Evolutionary conservation across 352 stramenopile species (phyloP).

Genomic region (Phytophthora cryptogea): DNA sequence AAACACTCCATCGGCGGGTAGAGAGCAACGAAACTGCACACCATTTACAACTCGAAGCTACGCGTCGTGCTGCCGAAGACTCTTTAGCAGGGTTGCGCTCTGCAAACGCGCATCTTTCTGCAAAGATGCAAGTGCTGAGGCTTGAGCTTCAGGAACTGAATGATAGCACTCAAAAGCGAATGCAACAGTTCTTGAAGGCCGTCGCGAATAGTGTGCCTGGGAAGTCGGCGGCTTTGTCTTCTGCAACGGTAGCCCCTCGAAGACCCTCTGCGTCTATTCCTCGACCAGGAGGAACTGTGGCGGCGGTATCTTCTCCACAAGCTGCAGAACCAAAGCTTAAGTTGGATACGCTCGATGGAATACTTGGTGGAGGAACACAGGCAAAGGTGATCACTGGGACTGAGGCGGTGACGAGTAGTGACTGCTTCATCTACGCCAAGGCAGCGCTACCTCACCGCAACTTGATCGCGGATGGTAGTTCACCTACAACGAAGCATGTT

Average conservation of each 20-base stretch:
- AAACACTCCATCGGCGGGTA: conserved; percentile 25
- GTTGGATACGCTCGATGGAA: conserved; percentile 1
- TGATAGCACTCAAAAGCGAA: conserved; percentile 31
- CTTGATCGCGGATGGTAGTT: neutral
- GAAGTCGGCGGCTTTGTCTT: conserved; percentile 6
- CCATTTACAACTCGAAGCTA: conserved; percentile 29
- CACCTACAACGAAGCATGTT: conserved; percentile 15
- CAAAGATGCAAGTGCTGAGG: conserved; percentile 51
- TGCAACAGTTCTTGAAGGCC: conserved; percentile 39
- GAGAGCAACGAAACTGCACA: conserved; percentile 34
- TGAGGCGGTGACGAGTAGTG: conserved; percentile 14
- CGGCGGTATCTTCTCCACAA: neutral
- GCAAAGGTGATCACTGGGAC: conserved; percentile 24
- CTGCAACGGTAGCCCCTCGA: conserved; percentile 6
- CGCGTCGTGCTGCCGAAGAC: conserved; percentile 21
- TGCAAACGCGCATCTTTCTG: conserved; percentile 36
- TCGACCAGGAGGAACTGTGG: conserved; percentile 7
- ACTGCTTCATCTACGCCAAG: conserved; percentile 61
- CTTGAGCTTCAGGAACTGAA: conserved; percentile 44
- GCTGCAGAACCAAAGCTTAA: neutral
- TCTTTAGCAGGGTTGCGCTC: conserved; percentile 32
- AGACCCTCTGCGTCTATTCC: conserved; percentile 11
- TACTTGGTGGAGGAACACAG: conserved; percentile 1
- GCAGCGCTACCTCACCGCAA: conserved; percentile 37
- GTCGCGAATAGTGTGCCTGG: neutral